phyloP scores from a whole-genome alignment of 2,329 filamentous ascomycete species.

The Westerdykella ornata region DNA sequence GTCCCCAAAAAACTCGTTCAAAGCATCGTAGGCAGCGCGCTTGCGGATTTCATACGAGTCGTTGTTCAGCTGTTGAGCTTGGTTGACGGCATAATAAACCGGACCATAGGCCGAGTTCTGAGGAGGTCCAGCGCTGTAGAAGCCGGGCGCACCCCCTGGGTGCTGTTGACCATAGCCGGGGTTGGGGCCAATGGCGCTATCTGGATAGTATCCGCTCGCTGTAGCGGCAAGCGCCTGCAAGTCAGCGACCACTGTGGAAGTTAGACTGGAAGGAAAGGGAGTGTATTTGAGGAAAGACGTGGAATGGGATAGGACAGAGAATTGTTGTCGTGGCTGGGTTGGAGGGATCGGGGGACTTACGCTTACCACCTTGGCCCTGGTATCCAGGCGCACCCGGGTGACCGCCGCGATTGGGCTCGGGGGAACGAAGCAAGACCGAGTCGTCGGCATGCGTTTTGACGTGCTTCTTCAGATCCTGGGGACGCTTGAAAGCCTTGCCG shows the following conservation, averaged over 20 bases:
- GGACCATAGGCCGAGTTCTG: slow-evolving; percentile 55
- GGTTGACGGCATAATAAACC: slow-evolving; percentile 69
- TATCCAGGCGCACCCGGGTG: slow-evolving; percentile 32
- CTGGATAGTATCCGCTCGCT: slow-evolving; percentile 44
- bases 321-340: not conserved
- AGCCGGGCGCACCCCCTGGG: slow-evolving; percentile 42
- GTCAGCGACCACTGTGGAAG: slow-evolving; percentile 39
- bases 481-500: slow-evolving; percentile 97
- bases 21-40: slow-evolving; percentile 70
- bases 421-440: slow-evolving; percentile 65
- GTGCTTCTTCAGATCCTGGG: slow-evolving; percentile 98
- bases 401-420: slow-evolving; percentile 50
- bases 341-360: slow-evolving; percentile 24
- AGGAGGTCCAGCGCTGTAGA: slow-evolving; percentile 50
- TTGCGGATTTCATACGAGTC: slow-evolving; percentile 67
- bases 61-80: slow-evolving; percentile 62
- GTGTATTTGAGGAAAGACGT: slow-evolving; percentile 3
- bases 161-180: slow-evolving; percentile 46
- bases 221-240: slow-evolving; percentile 46
- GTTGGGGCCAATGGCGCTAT: slow-evolving; percentile 33
- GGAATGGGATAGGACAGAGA: slow-evolving; percentile 1
- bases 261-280: slow-evolving; percentile 25
- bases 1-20: slow-evolving; percentile 91
- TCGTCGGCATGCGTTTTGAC: slow-evolving; percentile 98
- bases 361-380: slow-evolving; percentile 34